Evolutionary conservation across 208 protist genomes (phyloP).

Genomic region (Crithidia bombi): DNA sequence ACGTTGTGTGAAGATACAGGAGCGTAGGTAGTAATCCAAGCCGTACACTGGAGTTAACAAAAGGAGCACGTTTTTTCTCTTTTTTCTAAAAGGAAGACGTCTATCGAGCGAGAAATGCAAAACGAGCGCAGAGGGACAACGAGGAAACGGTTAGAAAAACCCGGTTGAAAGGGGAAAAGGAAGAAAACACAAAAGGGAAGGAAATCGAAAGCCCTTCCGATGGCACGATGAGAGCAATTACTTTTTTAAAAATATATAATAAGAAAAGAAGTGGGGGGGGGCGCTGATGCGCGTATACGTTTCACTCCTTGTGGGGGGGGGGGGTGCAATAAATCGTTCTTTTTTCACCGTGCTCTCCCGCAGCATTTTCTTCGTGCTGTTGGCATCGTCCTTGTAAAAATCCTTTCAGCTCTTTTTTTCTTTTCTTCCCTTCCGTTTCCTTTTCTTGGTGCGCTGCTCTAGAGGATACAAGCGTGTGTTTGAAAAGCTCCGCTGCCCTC

Average conservation of each 20-base stretch:
- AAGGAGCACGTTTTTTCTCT: background rate
- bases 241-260: conserved; percentile 1
- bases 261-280: background rate
- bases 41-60: no score
- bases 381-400: no score
- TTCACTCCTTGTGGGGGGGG: no score
- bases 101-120: background rate
- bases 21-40: no score
- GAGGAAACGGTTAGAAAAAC: background rate
- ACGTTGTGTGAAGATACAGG: conserved; percentile 6
- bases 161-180: background rate
- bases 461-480: no score
- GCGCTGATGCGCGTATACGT: background rate
- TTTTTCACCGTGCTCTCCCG: no score
- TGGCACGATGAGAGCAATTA: conserved; percentile 11
- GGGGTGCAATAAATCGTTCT: no score
- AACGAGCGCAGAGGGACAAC: background rate
- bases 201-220: background rate
- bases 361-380: no score
- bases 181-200: conserved; percentile 1
- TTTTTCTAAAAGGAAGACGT: no score
- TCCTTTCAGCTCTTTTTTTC: no score
- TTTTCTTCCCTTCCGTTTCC: background rate
- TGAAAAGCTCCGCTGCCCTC: no score
- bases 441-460: no score